These are phyloP conservation scores for Limnanthes douglasii DNA, from an alignment of 345 rosid genomes.

Conservation along the genomic window DNA sequence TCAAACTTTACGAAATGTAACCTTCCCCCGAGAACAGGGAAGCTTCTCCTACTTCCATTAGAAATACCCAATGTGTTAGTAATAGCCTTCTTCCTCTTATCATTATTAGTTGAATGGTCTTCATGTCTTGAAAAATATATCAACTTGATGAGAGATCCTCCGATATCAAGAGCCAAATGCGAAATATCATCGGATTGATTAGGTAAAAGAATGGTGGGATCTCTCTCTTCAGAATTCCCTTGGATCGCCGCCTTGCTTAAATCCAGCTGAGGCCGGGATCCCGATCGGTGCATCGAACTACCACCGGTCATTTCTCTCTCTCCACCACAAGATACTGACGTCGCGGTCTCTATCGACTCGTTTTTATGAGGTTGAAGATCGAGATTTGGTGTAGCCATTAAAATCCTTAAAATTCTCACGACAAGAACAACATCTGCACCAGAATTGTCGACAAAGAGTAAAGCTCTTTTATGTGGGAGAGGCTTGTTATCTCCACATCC, in stretches of 20 bases:
- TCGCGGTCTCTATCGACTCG: no score
- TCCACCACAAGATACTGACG: no score
- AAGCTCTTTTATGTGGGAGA: conserved; percentile 72
- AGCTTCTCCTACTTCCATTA: conserved; percentile 76
- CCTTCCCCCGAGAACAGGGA: conserved; percentile 95
- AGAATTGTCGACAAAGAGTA: conserved; percentile 94
- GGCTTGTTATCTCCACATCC: conserved; percentile 53
- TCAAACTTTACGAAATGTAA: conserved; percentile 94
- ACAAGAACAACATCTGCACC: conserved; percentile 90
- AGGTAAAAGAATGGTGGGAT: conserved; percentile 91
- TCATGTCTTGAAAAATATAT: conserved; percentile 96
- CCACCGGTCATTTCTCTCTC: conserved; percentile 59
- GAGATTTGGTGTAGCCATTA: no score
- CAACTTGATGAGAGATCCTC: conserved; percentile 97
- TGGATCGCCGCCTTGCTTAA: conserved; percentile 95
- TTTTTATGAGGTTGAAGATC: no score
- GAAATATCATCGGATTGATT: conserved; percentile 98
- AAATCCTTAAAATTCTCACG: no score
- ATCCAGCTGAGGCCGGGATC: conserved; percentile 94
- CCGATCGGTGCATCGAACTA: conserved; percentile 68
- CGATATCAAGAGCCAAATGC: conserved; percentile 91
- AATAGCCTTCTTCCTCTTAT: conserved; percentile 54
- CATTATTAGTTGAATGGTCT: conserved; percentile 34
- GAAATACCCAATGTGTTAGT: conserved; percentile 67
- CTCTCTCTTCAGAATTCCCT: conserved; percentile 80